Conservation (phyloP, 2,329 filamentous ascomycete species). For the Pleoardoris graminearum region DNA sequence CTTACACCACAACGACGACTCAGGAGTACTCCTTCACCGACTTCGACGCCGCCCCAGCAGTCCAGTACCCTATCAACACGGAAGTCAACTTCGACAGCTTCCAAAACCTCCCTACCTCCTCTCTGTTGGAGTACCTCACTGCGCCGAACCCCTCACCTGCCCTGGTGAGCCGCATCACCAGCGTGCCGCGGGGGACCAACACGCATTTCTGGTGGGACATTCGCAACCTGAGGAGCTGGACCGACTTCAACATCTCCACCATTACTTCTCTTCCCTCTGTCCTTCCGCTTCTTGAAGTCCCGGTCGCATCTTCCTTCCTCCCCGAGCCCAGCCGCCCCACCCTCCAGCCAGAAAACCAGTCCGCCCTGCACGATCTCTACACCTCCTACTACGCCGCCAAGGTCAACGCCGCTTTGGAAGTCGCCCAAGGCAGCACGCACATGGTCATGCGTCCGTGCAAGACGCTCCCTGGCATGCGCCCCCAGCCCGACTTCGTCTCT, state of each 20-base stretch:
- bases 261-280: slow-evolving; percentile 75
- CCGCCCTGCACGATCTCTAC: slow-evolving; percentile 74
- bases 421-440: slow-evolving; percentile 71
- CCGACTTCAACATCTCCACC: slow-evolving; percentile 71
- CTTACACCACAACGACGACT: slow-evolving; percentile 34
- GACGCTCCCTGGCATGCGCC: slow-evolving; percentile 48
- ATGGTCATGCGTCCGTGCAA: slow-evolving; percentile 52
- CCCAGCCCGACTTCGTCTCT: slow-evolving; percentile 68
- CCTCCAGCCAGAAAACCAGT: slow-evolving; percentile 76
- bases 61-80: slow-evolving; percentile 49
- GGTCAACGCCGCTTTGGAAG: slow-evolving; percentile 79
- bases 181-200: slow-evolving; percentile 67
- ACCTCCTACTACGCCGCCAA: slow-evolving; percentile 80
- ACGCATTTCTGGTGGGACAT: slow-evolving; percentile 97
- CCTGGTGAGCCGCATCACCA: slow-evolving; percentile 77
- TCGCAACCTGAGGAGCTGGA: slow-evolving; percentile 83
- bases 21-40: slow-evolving; percentile 42
- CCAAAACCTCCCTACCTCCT: slow-evolving; percentile 59
- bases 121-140: slow-evolving; percentile 77
- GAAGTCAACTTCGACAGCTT: slow-evolving; percentile 47
- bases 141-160: slow-evolving; percentile 78
- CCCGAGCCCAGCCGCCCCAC: slow-evolving; percentile 60
- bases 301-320: slow-evolving; percentile 65
- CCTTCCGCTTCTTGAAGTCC: slow-evolving; percentile 65
- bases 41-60: slow-evolving; percentile 45